Evolutionary conservation across 179 eudicot genomes (phyloP).

Genomic region (Silene noctiflora): DNA sequence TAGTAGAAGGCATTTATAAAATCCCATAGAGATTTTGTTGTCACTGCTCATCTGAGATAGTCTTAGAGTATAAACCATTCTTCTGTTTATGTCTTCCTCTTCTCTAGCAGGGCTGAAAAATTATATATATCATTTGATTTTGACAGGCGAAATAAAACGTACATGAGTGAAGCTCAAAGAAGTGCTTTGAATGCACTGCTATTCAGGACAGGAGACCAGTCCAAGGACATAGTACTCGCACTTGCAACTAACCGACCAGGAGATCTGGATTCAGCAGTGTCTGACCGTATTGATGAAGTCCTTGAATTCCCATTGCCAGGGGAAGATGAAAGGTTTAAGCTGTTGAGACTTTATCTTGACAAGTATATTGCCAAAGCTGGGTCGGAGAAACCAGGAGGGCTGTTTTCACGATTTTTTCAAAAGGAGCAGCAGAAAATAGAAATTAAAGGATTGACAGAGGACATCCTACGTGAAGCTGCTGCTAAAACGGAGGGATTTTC

Average conservation of each 20-base stretch:
- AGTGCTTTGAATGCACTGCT: constrained; percentile 94
- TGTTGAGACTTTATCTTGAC: constrained; percentile 76
- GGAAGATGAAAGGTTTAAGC: constrained; percentile 71
- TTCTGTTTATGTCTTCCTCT: background rate
- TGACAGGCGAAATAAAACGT: constrained; percentile 85
- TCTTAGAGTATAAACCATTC: background rate
- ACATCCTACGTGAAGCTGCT: constrained; percentile 75
- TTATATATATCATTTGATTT: background rate
- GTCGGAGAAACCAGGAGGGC: constrained; percentile 61
- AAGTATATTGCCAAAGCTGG: constrained; percentile 90
- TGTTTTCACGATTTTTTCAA: constrained; percentile 50
- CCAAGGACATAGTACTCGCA: constrained; percentile 89
- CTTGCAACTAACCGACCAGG: constrained; percentile 94
- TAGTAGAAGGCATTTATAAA: background rate
- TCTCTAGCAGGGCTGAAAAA: background rate
- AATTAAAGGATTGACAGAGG: constrained; percentile 71
- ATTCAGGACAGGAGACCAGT: constrained; percentile 92
- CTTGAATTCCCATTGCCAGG: constrained; percentile 87
- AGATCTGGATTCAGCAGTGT: constrained; percentile 91
- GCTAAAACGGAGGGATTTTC: constrained; percentile 84
- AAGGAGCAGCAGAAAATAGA: constrained; percentile 79
- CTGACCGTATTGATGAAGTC: constrained; percentile 92
- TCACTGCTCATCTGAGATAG: background rate
- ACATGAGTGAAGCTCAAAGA: constrained; percentile 98
- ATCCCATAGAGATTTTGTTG: background rate